Percentiles rank a stretch among this genome's conserved stretches.
Conservation (phyloP, 495 filamentous ascomycete genomes). For the Trypethelium eluteriae region DNA sequence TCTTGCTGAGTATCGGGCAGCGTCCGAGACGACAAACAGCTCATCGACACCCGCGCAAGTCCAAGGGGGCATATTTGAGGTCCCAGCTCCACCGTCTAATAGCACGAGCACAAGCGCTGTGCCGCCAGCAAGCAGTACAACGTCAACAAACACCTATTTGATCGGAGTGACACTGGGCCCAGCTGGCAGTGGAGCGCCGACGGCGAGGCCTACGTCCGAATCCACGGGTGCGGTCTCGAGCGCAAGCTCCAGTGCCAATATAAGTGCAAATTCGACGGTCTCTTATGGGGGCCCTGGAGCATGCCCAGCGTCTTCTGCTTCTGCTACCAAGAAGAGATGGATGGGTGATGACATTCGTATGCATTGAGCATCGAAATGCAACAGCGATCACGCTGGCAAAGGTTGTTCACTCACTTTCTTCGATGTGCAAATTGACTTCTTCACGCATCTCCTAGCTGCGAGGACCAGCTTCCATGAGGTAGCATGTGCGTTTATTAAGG, state of each 20-base stretch:
- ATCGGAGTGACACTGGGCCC: not conserved
- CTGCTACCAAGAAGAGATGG: not conserved
- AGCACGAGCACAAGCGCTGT: not conserved
- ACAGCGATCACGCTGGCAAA: not conserved
- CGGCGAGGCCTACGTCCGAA: not conserved
- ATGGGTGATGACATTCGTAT: not conserved
- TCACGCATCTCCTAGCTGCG: not conserved
- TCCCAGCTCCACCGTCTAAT: not conserved
- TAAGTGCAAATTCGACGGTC: not conserved
- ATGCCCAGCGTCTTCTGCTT: not conserved
- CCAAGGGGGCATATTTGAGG: not conserved
- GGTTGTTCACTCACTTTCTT: not conserved
- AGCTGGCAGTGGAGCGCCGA: not conserved
- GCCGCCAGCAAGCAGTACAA: not conserved
- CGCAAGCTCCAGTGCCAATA: not conserved
- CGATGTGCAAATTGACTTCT: not conserved
- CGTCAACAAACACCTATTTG: not conserved
- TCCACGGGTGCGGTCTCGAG: not conserved
- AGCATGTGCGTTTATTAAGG: slow-evolving; percentile 5
- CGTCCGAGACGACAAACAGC: not conserved
- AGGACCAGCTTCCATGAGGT: not conserved
- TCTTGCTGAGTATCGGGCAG: not conserved
- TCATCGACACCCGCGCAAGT: not conserved
- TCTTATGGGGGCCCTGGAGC: not conserved
- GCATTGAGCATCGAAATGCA: not conserved